Evolutionary conservation across 805 yeast species (phyloP), one percentile per base, ranked within the genome.

Genomic region (Metschnikowia anglica): DNA sequence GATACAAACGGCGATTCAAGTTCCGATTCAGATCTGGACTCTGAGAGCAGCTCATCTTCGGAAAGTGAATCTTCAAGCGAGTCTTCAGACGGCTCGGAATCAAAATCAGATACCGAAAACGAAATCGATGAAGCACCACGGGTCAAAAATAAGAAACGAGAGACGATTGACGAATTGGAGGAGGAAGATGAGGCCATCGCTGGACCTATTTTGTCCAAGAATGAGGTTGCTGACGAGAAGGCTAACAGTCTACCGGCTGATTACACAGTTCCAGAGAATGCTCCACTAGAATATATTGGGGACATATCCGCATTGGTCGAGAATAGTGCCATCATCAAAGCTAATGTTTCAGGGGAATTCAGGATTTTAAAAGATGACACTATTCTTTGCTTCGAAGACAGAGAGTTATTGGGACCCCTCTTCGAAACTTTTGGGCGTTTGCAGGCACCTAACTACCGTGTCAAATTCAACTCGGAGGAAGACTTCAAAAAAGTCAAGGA

Each of bases 351-450:
- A 2, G 98, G 95, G 10, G 97, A 93, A 56, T 85, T 81, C 58
- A 70, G 90, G 32, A 85, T 89, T 2, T 69, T 91, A 26, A 85
- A 82, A 51, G 97, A 88, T 41, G 84, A 83, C 12, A 83, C 96
- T 0, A 70, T 91, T 0, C 72, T 91, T 3, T 88, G 96, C 56
- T 75, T 89, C 34, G 83, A 80, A 49, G 88, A 87, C 58, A 72
- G 83, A 34, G 72, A 77, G 2, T 64, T 83, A 1, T 54, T 93
- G 12, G 98, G 98, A 0, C 81, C 84, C 1, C 66, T 91, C 8
- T 85, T 80, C 56, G 99, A 93, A 61, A 87, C 88, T 0, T 88
- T 93, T 68, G 99, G 99, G 0, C 83, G 88, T 9, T 73, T 93
- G 5, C 85, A 86, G 48, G 63, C 78, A 15, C 99, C 99, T 0